Conservation (phyloP, 2,329 filamentous ascomycete species). For the Venturia oleaginea region DNA sequence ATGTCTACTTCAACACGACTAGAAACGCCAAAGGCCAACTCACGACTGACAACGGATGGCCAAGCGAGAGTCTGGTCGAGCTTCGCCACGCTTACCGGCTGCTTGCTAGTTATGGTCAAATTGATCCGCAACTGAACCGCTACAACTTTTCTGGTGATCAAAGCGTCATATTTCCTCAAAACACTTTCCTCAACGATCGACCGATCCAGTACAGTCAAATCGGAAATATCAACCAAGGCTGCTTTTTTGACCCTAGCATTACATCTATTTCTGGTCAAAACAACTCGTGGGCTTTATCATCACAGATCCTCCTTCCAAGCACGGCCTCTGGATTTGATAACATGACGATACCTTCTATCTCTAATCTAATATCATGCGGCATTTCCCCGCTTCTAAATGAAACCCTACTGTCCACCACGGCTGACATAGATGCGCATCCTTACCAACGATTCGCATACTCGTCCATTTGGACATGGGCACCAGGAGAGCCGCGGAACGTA, state of each 20-base stretch:
- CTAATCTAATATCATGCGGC: slow-evolving; percentile 46
- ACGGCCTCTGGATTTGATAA: background rate
- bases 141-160: slow-evolving; percentile 49
- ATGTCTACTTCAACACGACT: slow-evolving; percentile 43
- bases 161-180: slow-evolving; percentile 41
- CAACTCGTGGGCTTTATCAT: slow-evolving; percentile 27
- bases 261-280: slow-evolving; percentile 12
- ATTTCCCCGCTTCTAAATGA: slow-evolving; percentile 51
- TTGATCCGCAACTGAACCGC: slow-evolving; percentile 47
- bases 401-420: slow-evolving; percentile 44
- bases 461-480: slow-evolving; percentile 52
- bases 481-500: slow-evolving; percentile 44
- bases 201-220: slow-evolving; percentile 13
- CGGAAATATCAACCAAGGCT: slow-evolving; percentile 41
- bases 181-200: slow-evolving; percentile 32
- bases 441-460: slow-evolving; percentile 45
- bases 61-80: slow-evolving; percentile 50
- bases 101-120: slow-evolving; percentile 44
- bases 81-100: slow-evolving; percentile 45
- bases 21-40: slow-evolving; percentile 25
- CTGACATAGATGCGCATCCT: slow-evolving; percentile 35
- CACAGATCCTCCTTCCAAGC: slow-evolving; percentile 2
- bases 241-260: slow-evolving; percentile 35
- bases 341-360: slow-evolving; percentile 19
- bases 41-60: slow-evolving; percentile 53